phyloP scores from a whole-genome alignment of 2,329 filamentous ascomycete genomes.

The Neoascochyta sp. region DNA sequence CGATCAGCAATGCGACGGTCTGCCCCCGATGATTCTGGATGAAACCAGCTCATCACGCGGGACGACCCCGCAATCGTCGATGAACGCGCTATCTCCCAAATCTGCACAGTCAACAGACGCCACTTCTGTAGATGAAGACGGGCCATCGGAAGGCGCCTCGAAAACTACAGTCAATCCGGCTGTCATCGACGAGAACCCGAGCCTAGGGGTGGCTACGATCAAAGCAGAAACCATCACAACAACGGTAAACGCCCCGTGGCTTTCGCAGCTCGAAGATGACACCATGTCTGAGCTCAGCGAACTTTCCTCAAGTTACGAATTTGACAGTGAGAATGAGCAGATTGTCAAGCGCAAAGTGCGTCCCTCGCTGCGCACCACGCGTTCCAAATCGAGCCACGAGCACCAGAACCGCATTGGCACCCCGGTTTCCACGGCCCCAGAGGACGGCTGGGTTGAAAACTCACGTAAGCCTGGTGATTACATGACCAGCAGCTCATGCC shows the following conservation, averaged over 20 bases:
- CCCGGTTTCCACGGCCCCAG: slow-evolving; percentile 22
- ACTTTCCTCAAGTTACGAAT: slow-evolving; percentile 36
- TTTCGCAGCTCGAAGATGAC: slow-evolving; percentile 29
- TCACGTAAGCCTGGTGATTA: slow-evolving; percentile 55
- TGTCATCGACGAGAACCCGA: slow-evolving; percentile 18
- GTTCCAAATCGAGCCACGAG: slow-evolving; percentile 33
- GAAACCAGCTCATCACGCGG: slow-evolving; percentile 27
- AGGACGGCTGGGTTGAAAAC: slow-evolving; percentile 27
- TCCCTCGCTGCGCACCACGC: slow-evolving; percentile 30
- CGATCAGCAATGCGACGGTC: slow-evolving; percentile 31
- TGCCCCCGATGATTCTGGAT: slow-evolving; percentile 27
- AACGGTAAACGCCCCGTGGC: slow-evolving; percentile 29
- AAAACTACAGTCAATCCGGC: slow-evolving; percentile 24
- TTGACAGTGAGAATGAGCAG: slow-evolving; percentile 37
- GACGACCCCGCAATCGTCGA: slow-evolving; percentile 28
- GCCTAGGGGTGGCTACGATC: slow-evolving; percentile 28
- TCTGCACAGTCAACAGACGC: slow-evolving; percentile 38
- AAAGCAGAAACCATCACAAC: slow-evolving; percentile 26
- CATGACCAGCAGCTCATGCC: slow-evolving; percentile 70
- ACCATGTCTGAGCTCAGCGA: slow-evolving; percentile 40
- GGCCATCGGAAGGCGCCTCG: slow-evolving; percentile 5
- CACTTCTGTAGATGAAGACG: slow-evolving; percentile 38
- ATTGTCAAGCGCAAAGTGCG: slow-evolving; percentile 37
- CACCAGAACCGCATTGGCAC: slow-evolving; percentile 26
- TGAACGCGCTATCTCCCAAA: slow-evolving; percentile 28